phyloP scores from a whole-genome alignment of 495 filamentous ascomycete genomes.

The Cercophora newfieldiana region DNA sequence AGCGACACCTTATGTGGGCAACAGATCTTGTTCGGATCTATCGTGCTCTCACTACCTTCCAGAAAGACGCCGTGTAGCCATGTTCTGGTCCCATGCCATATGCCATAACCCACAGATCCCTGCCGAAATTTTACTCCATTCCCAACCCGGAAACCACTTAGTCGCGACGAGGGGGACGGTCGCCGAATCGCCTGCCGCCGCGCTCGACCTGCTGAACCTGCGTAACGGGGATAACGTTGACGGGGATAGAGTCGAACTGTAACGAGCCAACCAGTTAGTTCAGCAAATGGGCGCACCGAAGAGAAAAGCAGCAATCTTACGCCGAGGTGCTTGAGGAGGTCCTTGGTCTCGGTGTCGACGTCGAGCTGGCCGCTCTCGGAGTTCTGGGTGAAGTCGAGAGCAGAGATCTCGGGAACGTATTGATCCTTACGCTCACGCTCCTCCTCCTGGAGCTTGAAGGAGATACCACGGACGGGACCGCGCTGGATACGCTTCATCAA shows the following conservation, averaged over 20 bases:
- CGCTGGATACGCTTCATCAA: slow-evolving; percentile 99
- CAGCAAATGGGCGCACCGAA: not conserved
- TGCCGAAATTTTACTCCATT: slow-evolving; percentile 19
- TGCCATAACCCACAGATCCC: slow-evolving; percentile 37
- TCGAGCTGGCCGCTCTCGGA: slow-evolving; percentile 90
- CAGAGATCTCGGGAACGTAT: slow-evolving; percentile 98
- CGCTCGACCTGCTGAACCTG: slow-evolving; percentile 85
- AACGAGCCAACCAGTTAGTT: slow-evolving; percentile 27
- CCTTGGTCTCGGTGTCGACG: slow-evolving; percentile 95
- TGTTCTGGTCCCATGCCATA: slow-evolving; percentile 35
- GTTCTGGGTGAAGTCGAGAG: slow-evolving; percentile 92
- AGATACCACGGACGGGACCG: slow-evolving; percentile 98
- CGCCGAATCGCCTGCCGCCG: slow-evolving; percentile 56
- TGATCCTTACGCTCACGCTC: slow-evolving; percentile 99
- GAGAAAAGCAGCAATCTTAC: slow-evolving; percentile 59
- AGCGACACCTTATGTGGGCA: slow-evolving; percentile 80
- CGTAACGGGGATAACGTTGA: slow-evolving; percentile 85
- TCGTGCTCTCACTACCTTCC: slow-evolving; percentile 46
- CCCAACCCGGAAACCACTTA: slow-evolving; percentile 32
- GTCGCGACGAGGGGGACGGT: slow-evolving; percentile 48
- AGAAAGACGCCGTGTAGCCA: slow-evolving; percentile 51
- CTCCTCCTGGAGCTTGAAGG: slow-evolving; percentile 99
- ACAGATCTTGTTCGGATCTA: slow-evolving; percentile 57
- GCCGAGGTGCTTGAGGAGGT: slow-evolving; percentile 94
- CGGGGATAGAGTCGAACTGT: slow-evolving; percentile 94